phyloP scores from a whole-genome alignment of 495 filamentous ascomycete genomes.

The Xylaria bambusicola region DNA sequence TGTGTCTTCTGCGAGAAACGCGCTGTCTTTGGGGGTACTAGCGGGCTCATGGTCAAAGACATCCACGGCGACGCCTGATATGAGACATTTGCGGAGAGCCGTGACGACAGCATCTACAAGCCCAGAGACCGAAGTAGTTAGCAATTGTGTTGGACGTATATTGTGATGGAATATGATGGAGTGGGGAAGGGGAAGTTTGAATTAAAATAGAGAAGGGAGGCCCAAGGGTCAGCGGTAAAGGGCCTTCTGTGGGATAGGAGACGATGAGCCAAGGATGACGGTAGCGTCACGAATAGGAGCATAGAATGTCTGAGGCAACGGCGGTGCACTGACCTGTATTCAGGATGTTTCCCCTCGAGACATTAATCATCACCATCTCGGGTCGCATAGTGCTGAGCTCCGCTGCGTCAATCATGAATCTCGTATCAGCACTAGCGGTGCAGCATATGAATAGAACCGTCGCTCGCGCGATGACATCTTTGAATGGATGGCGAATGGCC shows the following conservation, averaged over 20 bases:
- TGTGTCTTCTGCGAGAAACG: constrained; percentile 25
- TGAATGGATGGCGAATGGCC: constrained; percentile 41
- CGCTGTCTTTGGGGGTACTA: constrained; percentile 18
- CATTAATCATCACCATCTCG: constrained; percentile 53
- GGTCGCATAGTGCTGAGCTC: constrained; percentile 51
- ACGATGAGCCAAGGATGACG: too few relatives aligned
- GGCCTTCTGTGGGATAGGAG: too few relatives aligned
- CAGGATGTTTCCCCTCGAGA: constrained; percentile 55
- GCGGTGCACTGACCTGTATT: constrained; percentile 50
- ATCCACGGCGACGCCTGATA: constrained; percentile 54
- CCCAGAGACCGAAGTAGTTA: too few relatives aligned
- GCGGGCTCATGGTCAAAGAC: constrained; percentile 56
- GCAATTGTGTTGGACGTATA: too few relatives aligned
- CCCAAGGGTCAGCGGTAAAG: too few relatives aligned
- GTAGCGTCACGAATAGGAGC: too few relatives aligned
- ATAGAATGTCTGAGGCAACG: too few relatives aligned
- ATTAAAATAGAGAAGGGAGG: too few relatives aligned
- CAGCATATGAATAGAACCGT: constrained; percentile 51
- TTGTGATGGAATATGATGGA: too few relatives aligned
- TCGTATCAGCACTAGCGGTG: constrained; percentile 40
- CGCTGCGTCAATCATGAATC: constrained; percentile 42
- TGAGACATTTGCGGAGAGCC: constrained; percentile 47
- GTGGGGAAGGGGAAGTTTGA: too few relatives aligned
- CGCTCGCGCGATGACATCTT: constrained; percentile 40
- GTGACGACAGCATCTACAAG: too few relatives aligned